Evolutionary conservation across 352 stramenopile species (phyloP).

Genomic region (Phytophthora nicotianae): DNA sequence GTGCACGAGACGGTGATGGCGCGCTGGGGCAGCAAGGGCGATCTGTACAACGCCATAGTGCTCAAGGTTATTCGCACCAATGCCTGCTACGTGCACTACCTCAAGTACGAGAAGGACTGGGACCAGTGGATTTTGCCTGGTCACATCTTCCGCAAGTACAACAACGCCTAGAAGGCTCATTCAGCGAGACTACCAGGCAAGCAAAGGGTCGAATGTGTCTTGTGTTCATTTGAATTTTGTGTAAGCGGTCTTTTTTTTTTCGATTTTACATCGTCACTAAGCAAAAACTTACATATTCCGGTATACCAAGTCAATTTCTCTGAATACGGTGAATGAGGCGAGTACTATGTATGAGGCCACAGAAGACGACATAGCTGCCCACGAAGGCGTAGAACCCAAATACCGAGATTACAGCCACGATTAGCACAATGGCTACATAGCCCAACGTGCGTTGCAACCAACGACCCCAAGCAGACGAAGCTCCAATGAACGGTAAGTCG

Average conservation of each 20-base stretch:
- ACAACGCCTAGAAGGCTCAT: slow-evolving; percentile 14
- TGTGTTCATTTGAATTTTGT: slow-evolving; percentile 19
- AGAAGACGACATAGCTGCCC: slow-evolving; percentile 45
- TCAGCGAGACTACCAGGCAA: slow-evolving; percentile 1
- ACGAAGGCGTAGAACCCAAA: slow-evolving; percentile 67
- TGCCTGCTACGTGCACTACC: slow-evolving; percentile 79
- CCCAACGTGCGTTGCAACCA: slow-evolving; percentile 47
- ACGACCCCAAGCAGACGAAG: slow-evolving; percentile 37
- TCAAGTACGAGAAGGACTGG: slow-evolving; percentile 88
- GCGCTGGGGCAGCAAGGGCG: slow-evolving; percentile 70
- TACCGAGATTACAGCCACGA: slow-evolving; percentile 56
- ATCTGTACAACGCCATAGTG: slow-evolving; percentile 81
- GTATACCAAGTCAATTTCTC: background rate
- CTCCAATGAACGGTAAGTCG: slow-evolving; percentile 55
- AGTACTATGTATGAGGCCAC: slow-evolving; percentile 25
- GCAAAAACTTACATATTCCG: background rate
- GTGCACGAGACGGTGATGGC: slow-evolving; percentile 78
- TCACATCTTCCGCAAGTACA: slow-evolving; percentile 84
- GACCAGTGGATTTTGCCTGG: slow-evolving; percentile 81
- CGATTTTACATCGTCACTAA: background rate
- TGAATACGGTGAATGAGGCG: slow-evolving; percentile 17
- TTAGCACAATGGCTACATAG: slow-evolving; percentile 53
- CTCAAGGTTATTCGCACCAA: slow-evolving; percentile 82
- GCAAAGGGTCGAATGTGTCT: slow-evolving; percentile 16
- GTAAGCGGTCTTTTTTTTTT: background rate